Base-by-base conservation (phyloP, 2,329 filamentous ascomycete species). In the Pseudogymnoascus pannorum region DNA sequence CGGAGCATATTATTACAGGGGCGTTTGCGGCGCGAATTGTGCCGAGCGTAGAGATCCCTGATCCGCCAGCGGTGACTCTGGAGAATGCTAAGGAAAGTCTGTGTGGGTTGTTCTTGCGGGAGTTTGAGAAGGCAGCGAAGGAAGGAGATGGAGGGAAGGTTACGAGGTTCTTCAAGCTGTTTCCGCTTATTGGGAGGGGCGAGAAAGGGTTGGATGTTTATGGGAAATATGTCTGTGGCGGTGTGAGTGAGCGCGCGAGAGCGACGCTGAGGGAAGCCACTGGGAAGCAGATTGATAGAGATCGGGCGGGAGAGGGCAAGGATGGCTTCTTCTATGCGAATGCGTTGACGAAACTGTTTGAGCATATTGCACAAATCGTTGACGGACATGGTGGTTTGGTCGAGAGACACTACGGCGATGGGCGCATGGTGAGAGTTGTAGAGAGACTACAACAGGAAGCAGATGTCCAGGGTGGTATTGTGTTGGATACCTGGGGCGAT, bases 141-240 rank as follows among this genome's bases (percentile, higher is more conserved):
- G 92, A 94, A 42, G 88, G 84, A n/a, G 92, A 97, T 69, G 92
- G 91, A 3, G 83, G 89, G 22, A 91, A 89, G 72, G 91, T 99
- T 60, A 97, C 94, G 1, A 81, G 94, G 42, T 99, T 99, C 78
- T 99, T 99, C 78, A 99, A 99, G 77, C 79, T 99, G 36, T 99
- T 99, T 69, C 94, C 94, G 14, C 78, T 99, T 35, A 97, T 99
- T 71, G 92, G 89, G 12, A 84, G 92, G 64, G 87, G 91, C 2
- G 90, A 96, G 61, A 89, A 93, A 6, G 94, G 94, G 0, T 75
- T 99, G 61, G 93, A 99, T 74, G 91, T 96, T 2, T 99, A 99
- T 73, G 94, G 94, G 1, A 85, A 88, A 67, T 99, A 97, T 73
- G 93, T 99, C 29, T 99, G 94, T 71, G 91, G 95, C 73, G 94